These are phyloP conservation scores for Tricholomella constricta DNA, from an alignment of 768 basidiomycete species.

Conservation along the genomic window DNA sequence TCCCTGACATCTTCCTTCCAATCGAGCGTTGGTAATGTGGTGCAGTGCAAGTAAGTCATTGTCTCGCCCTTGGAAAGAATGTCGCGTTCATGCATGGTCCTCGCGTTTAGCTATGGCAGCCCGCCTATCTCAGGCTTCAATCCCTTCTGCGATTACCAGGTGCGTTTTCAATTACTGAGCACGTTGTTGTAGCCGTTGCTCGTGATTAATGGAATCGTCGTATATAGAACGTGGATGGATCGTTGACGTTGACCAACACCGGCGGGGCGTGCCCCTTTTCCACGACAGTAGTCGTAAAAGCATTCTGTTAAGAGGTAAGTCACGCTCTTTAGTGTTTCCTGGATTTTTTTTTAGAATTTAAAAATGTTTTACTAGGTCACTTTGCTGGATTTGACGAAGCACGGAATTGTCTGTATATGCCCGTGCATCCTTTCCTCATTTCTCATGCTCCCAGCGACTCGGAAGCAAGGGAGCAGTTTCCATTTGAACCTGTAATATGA, in stretches of 20 bases:
- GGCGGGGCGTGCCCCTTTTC: not conserved
- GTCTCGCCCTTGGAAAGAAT: not conserved
- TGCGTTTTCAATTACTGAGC: no score
- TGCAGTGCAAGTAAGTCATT: constrained; percentile 15
- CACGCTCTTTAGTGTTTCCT: not conserved
- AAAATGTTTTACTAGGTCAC: no score
- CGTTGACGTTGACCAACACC: not conserved
- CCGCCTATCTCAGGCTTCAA: constrained; percentile 1
- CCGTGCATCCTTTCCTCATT: not conserved
- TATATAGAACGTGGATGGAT: not conserved
- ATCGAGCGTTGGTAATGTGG: not conserved
- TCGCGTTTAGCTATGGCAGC: not conserved
- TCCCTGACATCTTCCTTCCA: constrained; percentile 2
- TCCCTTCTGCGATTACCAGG: not conserved
- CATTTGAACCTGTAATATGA: no score
- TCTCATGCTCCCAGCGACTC: not conserved
- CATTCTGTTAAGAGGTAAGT: not conserved
- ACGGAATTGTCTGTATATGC: no score
- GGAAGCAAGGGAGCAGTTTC: no score
- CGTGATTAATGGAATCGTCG: not conserved
- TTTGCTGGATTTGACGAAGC: no score
- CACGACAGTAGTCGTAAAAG: not conserved
- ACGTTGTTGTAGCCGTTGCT: no score
- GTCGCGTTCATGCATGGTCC: not conserved
- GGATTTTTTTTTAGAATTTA: no score